Evolutionary conservation across 75 land plant species (phyloP).

Genomic region (Ceratopteris richardii): DNA sequence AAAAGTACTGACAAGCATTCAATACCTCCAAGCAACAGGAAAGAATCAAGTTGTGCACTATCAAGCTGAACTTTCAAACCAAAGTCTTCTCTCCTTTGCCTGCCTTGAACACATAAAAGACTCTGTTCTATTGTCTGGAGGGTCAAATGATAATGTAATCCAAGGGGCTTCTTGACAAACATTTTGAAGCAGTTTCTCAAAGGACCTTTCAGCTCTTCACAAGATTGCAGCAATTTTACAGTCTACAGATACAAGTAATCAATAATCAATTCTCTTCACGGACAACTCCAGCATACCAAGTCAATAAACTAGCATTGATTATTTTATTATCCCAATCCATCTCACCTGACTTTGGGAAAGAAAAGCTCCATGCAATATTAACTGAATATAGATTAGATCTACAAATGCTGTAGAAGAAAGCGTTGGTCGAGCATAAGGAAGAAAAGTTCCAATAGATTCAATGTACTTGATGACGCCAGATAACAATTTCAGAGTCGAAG

Average conservation of each 20-base stretch:
- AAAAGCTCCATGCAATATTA: constrained; percentile 18
- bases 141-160: background rate
- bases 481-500: constrained; percentile 6
- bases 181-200: background rate
- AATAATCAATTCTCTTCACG: no score
- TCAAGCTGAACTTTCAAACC: background rate
- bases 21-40: constrained; percentile 18
- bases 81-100: background rate
- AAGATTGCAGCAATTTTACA: background rate
- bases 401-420: constrained; percentile 13
- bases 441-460: constrained; percentile 23
- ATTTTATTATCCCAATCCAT: background rate
- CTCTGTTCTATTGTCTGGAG: background rate
- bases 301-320: no score
- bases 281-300: no score
- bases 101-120: background rate
- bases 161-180: background rate
- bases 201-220: background rate
- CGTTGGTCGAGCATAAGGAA: constrained; percentile 16
- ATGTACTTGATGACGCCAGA: constrained; percentile 28
- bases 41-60: background rate
- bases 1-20: constrained; percentile 22
- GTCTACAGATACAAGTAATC: no score
- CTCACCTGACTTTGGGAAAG: constrained; percentile 4
- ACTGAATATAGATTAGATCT: constrained; percentile 17